Evolutionary conservation across 140 eudicot genomes (phyloP).

Genomic region (Stevia rebaudiana): DNA sequence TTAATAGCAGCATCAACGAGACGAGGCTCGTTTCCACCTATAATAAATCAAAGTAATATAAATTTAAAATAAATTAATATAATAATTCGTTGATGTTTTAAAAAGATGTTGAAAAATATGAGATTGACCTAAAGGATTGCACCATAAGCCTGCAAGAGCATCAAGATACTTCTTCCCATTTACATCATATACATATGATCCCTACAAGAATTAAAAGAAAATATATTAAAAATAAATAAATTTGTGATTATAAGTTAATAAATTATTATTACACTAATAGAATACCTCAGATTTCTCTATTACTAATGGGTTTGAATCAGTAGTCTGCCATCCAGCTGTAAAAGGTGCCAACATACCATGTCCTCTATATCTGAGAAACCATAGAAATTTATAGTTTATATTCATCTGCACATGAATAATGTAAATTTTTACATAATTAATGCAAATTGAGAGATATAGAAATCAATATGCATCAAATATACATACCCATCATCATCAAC

Average conservation of each 20-base stretch:
- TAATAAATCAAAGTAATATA: conserved; percentile 10
- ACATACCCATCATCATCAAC: conserved; percentile 31
- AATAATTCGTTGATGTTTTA: neutral
- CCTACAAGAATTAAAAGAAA: conserved; percentile 36
- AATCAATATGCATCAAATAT: neutral
- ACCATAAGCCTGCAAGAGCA: conserved; percentile 92
- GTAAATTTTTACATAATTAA: neutral
- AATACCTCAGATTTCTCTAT: conserved; percentile 82
- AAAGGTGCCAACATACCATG: conserved; percentile 94
- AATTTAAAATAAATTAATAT: neutral
- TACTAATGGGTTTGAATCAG: conserved; percentile 61
- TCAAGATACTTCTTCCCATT: conserved; percentile 85
- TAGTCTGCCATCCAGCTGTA: conserved; percentile 85
- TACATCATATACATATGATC: conserved; percentile 67
- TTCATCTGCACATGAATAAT: neutral
- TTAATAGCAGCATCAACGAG: conserved; percentile 68
- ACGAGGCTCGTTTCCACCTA: conserved; percentile 86
- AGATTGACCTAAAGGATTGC: conserved; percentile 67
- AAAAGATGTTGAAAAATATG: neutral
- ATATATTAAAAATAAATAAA: neutral
- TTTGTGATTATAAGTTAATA: neutral
- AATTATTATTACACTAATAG: neutral
- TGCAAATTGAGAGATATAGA: neutral
- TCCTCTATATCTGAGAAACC: conserved; percentile 55
- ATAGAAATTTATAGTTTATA: neutral